phyloP scores from a whole-genome alignment of 306 rosid genomes.

The Lathyrus sativus region DNA sequence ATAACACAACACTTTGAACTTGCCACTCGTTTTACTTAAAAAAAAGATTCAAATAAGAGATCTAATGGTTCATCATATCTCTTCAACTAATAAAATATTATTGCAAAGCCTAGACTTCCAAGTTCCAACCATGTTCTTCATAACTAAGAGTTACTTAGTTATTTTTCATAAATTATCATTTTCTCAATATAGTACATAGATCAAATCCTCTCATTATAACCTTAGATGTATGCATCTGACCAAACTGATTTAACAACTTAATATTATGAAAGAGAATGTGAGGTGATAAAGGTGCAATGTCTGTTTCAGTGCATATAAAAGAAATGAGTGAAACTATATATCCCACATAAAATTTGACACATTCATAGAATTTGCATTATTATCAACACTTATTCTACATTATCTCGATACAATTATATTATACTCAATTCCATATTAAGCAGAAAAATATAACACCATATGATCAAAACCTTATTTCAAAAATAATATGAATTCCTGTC shows the following conservation, averaged over 20 bases:
- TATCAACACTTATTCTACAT: background rate
- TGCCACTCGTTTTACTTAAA: too few relatives aligned
- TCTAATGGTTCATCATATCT: too few relatives aligned
- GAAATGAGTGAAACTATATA: background rate
- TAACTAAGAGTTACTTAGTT: too few relatives aligned
- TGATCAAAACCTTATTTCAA: conserved; percentile 15
- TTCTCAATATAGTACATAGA: too few relatives aligned
- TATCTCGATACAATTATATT: conserved; percentile 17
- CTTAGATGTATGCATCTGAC: conserved; percentile 30
- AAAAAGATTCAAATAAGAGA: too few relatives aligned
- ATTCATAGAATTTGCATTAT: conserved; percentile 4
- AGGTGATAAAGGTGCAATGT: background rate
- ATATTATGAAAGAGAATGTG: conserved; percentile 26
- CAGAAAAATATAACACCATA: conserved; percentile 23
- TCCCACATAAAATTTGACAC: conserved; percentile 19
- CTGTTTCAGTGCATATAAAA: background rate
- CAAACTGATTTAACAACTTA: conserved; percentile 35
- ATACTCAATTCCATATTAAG: background rate
- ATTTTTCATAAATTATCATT: too few relatives aligned
- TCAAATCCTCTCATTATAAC: background rate
- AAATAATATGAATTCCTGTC: background rate
- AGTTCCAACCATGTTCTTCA: too few relatives aligned
- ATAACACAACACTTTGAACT: too few relatives aligned
- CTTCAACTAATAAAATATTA: too few relatives aligned
- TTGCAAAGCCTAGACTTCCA: too few relatives aligned